Percentiles rank a stretch among this genome's conserved stretches.
Conservation (phyloP, 345 rosid genomes). For the Abelmoschus esculentus region DNA sequence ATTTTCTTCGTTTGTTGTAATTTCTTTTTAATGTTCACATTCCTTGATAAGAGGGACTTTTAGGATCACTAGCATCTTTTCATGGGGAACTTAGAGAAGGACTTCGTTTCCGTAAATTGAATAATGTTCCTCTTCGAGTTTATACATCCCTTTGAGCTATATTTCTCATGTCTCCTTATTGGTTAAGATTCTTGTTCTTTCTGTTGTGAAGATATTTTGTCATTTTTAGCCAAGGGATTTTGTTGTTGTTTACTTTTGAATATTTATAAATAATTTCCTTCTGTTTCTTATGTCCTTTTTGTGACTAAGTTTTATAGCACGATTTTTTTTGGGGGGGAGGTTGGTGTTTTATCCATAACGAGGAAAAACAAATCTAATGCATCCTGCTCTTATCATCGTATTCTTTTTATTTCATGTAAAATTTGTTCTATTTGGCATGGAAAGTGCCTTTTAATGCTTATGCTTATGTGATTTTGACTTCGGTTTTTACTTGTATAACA, state of each 20-base stretch:
- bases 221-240: no score
- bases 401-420: background rate
- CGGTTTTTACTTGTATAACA: conserved; percentile 21
- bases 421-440: background rate
- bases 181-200: no score
- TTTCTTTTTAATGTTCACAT: background rate
- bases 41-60: background rate
- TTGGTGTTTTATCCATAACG: background rate
- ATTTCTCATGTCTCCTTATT: background rate
- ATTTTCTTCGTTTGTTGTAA: background rate
- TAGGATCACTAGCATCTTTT: background rate
- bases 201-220: no score
- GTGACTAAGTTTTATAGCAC: background rate
- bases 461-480: background rate
- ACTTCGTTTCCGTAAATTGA: background rate
- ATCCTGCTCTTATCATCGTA: background rate
- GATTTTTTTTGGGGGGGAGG: background rate
- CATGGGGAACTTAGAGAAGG: background rate
- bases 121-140: background rate
- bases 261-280: background rate
- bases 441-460: background rate
- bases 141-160: background rate
- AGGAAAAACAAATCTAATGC: background rate
- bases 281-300: background rate
- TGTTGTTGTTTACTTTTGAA: background rate